Conservation (phyloP, 2,329 filamentous ascomycete genomes). For the Beauveria sp. region DNA sequence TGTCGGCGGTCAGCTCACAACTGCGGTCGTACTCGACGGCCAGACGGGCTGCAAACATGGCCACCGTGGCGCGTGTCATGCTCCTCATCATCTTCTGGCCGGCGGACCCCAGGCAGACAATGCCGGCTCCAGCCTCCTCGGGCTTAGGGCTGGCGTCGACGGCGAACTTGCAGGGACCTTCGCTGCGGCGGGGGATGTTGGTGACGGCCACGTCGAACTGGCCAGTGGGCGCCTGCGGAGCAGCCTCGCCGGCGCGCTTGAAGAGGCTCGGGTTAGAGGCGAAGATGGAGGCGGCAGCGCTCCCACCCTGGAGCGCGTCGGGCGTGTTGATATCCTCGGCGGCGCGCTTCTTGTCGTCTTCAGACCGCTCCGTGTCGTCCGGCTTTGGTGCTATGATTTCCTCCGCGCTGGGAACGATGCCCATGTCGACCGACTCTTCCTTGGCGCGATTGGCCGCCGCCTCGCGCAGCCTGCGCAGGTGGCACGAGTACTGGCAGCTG, state of each 20-base stretch:
- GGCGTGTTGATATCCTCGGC: neutral
- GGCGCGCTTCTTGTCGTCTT: neutral
- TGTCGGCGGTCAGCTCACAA: neutral
- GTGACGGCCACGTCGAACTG: neutral
- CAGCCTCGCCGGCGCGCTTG: neutral
- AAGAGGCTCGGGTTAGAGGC: neutral
- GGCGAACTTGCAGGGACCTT: neutral
- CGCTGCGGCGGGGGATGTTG: neutral
- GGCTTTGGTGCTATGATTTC: neutral
- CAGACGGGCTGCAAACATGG: neutral
- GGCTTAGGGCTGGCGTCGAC: neutral
- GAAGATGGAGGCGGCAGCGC: neutral
- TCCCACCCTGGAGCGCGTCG: neutral
- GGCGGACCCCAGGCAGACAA: neutral
- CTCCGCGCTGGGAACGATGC: neutral
- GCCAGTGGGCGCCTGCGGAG: neutral
- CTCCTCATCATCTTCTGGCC: neutral
- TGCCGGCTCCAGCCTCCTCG: neutral
- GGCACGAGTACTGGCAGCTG: neutral
- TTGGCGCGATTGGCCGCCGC: neutral
- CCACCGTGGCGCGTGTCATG: neutral
- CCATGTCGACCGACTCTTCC: neutral
- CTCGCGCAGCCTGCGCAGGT: neutral
- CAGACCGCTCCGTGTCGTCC: neutral
- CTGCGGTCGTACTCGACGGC: neutral